Conservation (phyloP, 768 basidiomycete species). For the Tubosaeta sp. region DNA sequence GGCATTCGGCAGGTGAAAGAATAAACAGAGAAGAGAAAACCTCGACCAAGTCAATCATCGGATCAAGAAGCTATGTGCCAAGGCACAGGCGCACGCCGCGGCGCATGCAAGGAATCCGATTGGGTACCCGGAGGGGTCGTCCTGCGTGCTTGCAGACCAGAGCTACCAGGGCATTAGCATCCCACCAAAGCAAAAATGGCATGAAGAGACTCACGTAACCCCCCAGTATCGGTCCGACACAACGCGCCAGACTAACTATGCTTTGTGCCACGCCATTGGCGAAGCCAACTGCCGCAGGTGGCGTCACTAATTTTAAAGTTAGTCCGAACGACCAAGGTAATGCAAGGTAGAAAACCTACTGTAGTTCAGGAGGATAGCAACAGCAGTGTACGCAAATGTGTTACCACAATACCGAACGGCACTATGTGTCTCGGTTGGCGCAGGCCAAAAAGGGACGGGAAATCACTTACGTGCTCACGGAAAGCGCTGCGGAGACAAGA, state of each 20-base stretch:
- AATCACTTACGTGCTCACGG: constrained; percentile 71
- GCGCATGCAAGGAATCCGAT: constrained; percentile 71
- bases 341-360: constrained; percentile 41
- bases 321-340: neutral
- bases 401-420: constrained; percentile 84
- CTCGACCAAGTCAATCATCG: constrained; percentile 51
- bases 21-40: neutral
- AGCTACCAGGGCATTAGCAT: constrained; percentile 39
- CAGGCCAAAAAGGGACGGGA: neutral
- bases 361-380: constrained; percentile 85
- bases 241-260: constrained; percentile 89
- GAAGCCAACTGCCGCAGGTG: constrained; percentile 81
- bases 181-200: neutral
- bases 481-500: constrained; percentile 46
- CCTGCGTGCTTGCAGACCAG: constrained; percentile 69
- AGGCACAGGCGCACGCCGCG: constrained; percentile 53
- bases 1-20: neutral
- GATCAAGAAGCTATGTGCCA: constrained; percentile 73
- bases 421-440: constrained; percentile 35
- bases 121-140: constrained; percentile 67
- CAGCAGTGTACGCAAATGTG: constrained; percentile 87
- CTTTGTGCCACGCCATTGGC: constrained; percentile 97
- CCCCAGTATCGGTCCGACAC: constrained; percentile 81
- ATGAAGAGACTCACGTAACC: constrained; percentile 55
- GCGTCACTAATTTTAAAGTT: constrained; percentile 65